Conservation (phyloP, 192 early-diverging fungal genomes). For the Piromyces finnis region DNA sequence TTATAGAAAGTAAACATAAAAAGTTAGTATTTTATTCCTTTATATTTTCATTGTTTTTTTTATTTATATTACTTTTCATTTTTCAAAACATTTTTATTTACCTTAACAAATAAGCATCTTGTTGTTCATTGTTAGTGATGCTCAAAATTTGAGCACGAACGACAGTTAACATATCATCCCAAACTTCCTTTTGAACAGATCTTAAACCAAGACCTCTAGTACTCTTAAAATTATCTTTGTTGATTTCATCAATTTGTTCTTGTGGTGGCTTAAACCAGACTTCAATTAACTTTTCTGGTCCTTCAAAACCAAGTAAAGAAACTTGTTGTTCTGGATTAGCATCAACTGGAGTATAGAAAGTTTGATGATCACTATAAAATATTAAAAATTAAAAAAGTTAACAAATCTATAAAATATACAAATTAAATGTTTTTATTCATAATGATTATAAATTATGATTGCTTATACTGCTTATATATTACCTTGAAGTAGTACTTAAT, state of each 20-base stretch:
- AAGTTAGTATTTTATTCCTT: no score
- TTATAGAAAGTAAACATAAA: no score
- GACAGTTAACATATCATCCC: constrained; percentile 85
- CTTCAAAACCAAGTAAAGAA: constrained; percentile 64
- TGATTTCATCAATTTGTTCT: constrained; percentile 3
- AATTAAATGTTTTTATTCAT: no score
- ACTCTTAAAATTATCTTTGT: constrained; percentile 3
- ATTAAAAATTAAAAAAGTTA: no score
- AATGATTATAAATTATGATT: no score
- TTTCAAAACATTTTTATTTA: no score
- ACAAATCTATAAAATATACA: no score
- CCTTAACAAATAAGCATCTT: constrained; percentile 84
- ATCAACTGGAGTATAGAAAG: background rate
- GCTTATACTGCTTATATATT: no score
- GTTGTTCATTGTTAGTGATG: constrained; percentile 59
- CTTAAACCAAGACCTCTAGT: constrained; percentile 36
- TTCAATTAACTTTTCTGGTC: constrained; percentile 94
- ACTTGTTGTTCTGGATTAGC: background rate
- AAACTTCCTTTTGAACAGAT: constrained; percentile 48
- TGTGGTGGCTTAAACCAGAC: constrained; percentile 73
- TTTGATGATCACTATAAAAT: background rate
- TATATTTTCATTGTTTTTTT: no score
- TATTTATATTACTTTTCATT: no score
- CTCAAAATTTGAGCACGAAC: constrained; percentile 87
- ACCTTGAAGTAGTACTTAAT: no score